Base-by-base conservation (phyloP, 2,329 filamentous ascomycete species). In the Plenodomus lindquistii region DNA sequence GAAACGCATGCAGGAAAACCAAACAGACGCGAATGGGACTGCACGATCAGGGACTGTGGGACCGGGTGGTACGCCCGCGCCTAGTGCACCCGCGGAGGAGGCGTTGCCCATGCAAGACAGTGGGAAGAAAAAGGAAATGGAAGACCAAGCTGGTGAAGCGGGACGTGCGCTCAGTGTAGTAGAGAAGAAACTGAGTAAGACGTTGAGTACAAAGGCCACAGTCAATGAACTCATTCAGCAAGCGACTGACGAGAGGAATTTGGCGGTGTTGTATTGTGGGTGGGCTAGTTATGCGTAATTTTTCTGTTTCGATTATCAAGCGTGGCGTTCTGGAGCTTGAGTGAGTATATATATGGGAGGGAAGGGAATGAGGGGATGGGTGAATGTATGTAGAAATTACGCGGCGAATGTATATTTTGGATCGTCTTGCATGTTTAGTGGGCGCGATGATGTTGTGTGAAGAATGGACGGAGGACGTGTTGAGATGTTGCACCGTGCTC, bases 171-270 rank as follows among this genome's bases (percentile, higher is more conserved):
- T 99, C 46, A 90, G 91, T 48, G 88, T 97, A 18, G 94, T 99
- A 47, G 85, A 89, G 68, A 97, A 97, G 82, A 99, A 99, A 77
- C 74, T 99, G 59, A 89, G 88, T 55, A 96, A 96, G 79, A 92
- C 89, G 2, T 73, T 99, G 68, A 99, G 93, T 70, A 93, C 96
- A 16, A 89, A 88, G 46, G 95, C 94, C 2, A 97, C 91, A 13
- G 94, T 99, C 44, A 97, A 97, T 66, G 94, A 99, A 68, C 75
- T 99, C 55, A 99, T 99, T 57, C 94, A 97, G 69, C 89, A 96
- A 75, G 93, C 94, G 7, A 93, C 88, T 1, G 94, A 99, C 72
- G 92, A 96, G 76, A 83, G 84, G 59, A 97, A 99, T 68, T 71
- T 99, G 65, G 93, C 94, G 2, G 86, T 97, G 36, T 75, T 99